Base-by-base conservation (phyloP, 495 filamentous ascomycete genomes). In the Coniosporium apollinis region DNA sequence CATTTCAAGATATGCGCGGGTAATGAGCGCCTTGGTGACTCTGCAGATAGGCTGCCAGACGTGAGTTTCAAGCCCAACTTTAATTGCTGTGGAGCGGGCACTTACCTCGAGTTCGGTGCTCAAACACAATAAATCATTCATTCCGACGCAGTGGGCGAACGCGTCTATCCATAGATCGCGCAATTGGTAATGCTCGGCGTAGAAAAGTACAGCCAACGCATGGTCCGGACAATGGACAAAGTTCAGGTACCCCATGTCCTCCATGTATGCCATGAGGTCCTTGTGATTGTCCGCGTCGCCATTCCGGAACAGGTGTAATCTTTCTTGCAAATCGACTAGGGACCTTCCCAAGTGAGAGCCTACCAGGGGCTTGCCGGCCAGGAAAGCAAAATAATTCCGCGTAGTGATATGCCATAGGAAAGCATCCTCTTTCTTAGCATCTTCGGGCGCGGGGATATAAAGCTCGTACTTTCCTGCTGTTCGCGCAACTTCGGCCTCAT, bases 301-400 rank as follows among this genome's bases (percentile, higher is more conserved):
- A 7, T 55, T 51, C 33, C 70, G 55, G 32, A 69, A 69, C 11
- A 72, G 61, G 20, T 63, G 53, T 62, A 81, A 66, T 21, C 65
- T 66, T 35, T 69, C 58, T 30, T 74, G 44, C 20, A 81, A 61
- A 20, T 57, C 54, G n/a, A 71, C 57, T 17, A 80, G 46, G 2
- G 72, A 56, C 22, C 52, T 46, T 5, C 76, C 72, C 19, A 81
- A 59, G 37, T 61, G 57, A 17, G 57, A 54, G 1, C 76, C 76
- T 9, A 79, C 74, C 25, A 80, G 40, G 0, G 76, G 66, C 37
- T 63, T 67, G 7, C 61, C 54, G 41, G 70, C 66, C 8, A 76
- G 51, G 58, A 66, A 79, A 24, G 76, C 75, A 36, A 80, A 71
- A 43, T 79, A 67, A 39, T 81, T 81, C n/a, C 76, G 64, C 0